These are phyloP conservation scores for Diaporthe helianthi DNA, from an alignment of 2,329 filamentous ascomycete genomes.

Conservation along the genomic window DNA sequence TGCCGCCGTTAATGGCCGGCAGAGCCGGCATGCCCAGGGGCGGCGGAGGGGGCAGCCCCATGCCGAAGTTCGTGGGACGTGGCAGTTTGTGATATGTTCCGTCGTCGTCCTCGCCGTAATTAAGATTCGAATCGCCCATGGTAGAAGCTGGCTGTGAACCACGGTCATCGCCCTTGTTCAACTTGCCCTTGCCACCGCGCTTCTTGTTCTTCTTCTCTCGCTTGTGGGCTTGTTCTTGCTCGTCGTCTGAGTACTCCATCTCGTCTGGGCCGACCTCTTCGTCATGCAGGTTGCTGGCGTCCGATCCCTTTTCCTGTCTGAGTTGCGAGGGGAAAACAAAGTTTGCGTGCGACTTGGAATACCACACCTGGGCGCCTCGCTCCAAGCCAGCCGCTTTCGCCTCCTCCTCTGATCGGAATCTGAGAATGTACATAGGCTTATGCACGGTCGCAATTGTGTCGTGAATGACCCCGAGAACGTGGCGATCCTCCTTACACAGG, in stretches of 20 bases:
- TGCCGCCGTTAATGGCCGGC: slow-evolving; percentile 28
- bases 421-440: slow-evolving; percentile 84
- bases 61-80: slow-evolving; percentile 69
- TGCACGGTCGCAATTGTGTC: slow-evolving; percentile 88
- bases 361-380: slow-evolving; percentile 77
- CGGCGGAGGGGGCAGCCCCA: slow-evolving; percentile 55
- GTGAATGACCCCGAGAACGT: slow-evolving; percentile 80
- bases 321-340: slow-evolving; percentile 89
- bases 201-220: slow-evolving; percentile 72
- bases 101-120: slow-evolving; percentile 73
- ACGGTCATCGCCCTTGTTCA: slow-evolving; percentile 50
- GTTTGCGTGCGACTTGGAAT: slow-evolving; percentile 77
- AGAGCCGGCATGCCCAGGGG: slow-evolving; percentile 36
- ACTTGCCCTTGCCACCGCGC: slow-evolving; percentile 55
- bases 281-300: slow-evolving; percentile 94
- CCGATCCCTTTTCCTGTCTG: slow-evolving; percentile 82
- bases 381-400: slow-evolving; percentile 71
- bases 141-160: slow-evolving; percentile 43
- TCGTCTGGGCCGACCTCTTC: slow-evolving; percentile 89
- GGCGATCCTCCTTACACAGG: slow-evolving; percentile 78
- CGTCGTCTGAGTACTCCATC: slow-evolving; percentile 95
- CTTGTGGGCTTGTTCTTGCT: slow-evolving; percentile 87
- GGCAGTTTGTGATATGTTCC: slow-evolving; percentile 76
- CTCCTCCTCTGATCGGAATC: slow-evolving; percentile 73
- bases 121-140: slow-evolving; percentile 55